Percentiles rank a stretch among this genome's conserved stretches.
Evolutionary conservation across 306 rosid species (phyloP).

Genomic region (Glycine tomentella): DNA sequence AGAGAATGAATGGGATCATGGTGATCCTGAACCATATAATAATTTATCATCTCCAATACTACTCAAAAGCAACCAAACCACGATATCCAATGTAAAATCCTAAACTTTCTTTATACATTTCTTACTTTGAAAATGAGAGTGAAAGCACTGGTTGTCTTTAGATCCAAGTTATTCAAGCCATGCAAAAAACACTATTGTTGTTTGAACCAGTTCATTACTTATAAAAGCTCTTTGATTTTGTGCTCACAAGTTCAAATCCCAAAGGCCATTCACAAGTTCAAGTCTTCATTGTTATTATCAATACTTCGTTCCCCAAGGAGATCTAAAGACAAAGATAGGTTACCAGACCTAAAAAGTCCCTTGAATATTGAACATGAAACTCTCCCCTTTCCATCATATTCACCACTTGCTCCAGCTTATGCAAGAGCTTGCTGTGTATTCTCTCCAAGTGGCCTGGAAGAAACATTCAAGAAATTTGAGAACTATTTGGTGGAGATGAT

Average conservation of each 20-base stretch:
- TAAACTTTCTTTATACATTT: background rate
- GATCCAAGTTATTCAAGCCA: conserved; percentile 62
- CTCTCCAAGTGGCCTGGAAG: conserved; percentile 1
- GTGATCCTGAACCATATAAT: background rate
- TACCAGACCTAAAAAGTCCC: background rate
- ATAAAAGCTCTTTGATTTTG: conserved; percentile 44
- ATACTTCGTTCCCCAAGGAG: conserved; percentile 42
- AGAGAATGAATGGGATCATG: background rate
- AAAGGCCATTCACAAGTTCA: background rate
- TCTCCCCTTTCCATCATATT: background rate
- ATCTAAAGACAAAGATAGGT: conserved; percentile 13
- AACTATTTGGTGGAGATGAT: conserved; percentile 14
- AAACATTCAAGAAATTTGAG: background rate
- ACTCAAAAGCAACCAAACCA: background rate
- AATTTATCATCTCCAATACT: background rate
- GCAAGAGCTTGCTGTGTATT: background rate
- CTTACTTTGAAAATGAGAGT: background rate
- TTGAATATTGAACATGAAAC: conserved; percentile 1
- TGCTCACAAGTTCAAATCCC: conserved; percentile 10
- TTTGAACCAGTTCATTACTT: conserved; percentile 48
- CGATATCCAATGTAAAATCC: background rate
- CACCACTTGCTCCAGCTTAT: background rate
- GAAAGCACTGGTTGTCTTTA: conserved; percentile 33
- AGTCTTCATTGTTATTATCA: conserved; percentile 32
- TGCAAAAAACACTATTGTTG: conserved; percentile 51